A percentile compares a stretch with the other conserved stretches of the same genome.
Conservation (phyloP, 2,329 filamentous ascomycete genomes). For the Epichloe uncinata region DNA sequence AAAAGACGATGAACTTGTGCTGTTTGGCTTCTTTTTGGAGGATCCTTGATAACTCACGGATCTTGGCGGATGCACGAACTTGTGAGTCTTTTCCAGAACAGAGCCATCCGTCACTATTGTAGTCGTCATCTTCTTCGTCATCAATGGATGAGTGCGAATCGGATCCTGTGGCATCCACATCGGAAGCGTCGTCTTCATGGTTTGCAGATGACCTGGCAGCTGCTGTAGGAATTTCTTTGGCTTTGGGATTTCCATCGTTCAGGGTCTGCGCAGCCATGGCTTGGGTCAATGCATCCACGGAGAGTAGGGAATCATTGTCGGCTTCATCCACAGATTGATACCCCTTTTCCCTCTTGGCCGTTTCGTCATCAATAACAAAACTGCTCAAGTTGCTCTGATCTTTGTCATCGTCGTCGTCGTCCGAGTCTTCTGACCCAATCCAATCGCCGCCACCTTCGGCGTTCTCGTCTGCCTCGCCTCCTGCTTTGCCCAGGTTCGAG, state of each 20-base stretch:
- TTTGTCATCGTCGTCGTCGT: slow-evolving; percentile 31
- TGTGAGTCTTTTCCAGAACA: slow-evolving; percentile 12
- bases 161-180: slow-evolving; percentile 27
- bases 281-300: slow-evolving; percentile 23
- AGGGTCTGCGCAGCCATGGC: slow-evolving; percentile 25
- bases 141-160: slow-evolving; percentile 20
- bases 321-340: slow-evolving; percentile 14
- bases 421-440: slow-evolving; percentile 58
- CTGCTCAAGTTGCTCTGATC: slow-evolving; percentile 37
- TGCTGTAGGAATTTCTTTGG: slow-evolving; percentile 3
- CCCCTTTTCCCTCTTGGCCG: slow-evolving; percentile 19
- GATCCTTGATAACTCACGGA: slow-evolving; percentile 70
- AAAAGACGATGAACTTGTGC: slow-evolving; percentile 98
- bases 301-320: slow-evolving; percentile 21
- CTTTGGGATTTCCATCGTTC: slow-evolving; percentile 11
- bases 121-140: slow-evolving; percentile 17
- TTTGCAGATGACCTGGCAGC: slow-evolving; percentile 19
- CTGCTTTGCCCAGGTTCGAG: slow-evolving; percentile 57
- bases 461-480: slow-evolving; percentile 78
- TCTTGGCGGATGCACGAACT: slow-evolving; percentile 72
- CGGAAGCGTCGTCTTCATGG: slow-evolving; percentile 15
- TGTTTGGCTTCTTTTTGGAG: slow-evolving; percentile 63
- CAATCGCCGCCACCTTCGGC: slow-evolving; percentile 77
- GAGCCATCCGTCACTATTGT: slow-evolving; percentile 20
- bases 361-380: slow-evolving; percentile 41